Evolutionary conservation across 2,329 filamentous ascomycete genomes (phyloP).

Genomic region (Biscogniauxia mediterranea): DNA sequence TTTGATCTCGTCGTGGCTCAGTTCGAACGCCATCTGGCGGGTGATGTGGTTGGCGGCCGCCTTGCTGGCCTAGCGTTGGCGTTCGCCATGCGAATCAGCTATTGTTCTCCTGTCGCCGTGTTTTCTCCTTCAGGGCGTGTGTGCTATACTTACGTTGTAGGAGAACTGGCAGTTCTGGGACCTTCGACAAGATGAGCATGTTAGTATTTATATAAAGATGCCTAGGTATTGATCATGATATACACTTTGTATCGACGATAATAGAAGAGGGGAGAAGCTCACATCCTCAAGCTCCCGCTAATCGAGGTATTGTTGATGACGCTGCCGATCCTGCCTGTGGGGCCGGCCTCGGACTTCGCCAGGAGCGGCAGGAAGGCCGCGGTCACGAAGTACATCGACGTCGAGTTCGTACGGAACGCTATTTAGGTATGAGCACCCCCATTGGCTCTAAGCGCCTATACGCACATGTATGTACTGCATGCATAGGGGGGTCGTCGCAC

Average conservation of each 20-base stretch:
- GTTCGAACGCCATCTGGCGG: constrained; percentile 27
- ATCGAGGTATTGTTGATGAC: constrained; percentile 55
- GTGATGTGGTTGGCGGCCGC: constrained; percentile 26
- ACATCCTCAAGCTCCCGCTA: constrained; percentile 47
- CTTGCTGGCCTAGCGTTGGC: constrained; percentile 22
- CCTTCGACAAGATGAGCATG: constrained; percentile 9
- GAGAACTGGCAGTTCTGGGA: constrained; percentile 25
- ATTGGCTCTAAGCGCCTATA: too few relatives aligned
- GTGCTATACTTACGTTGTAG: constrained; percentile 24
- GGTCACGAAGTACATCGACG: constrained; percentile 50
- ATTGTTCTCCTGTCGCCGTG: too few relatives aligned
- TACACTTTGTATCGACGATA: too few relatives aligned
- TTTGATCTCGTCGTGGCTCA: constrained; percentile 28
- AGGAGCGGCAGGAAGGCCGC: constrained; percentile 55
- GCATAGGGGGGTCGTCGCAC: neutral
- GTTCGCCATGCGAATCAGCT: neutral
- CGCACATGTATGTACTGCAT: neutral
- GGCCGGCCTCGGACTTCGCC: constrained; percentile 44
- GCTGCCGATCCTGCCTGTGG: constrained; percentile 46
- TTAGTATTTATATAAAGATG: too few relatives aligned
- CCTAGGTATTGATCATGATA: too few relatives aligned
- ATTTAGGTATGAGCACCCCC: neutral
- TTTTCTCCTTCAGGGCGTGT: neutral
- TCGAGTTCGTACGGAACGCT: constrained; percentile 50
- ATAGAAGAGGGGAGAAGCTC: constrained; percentile 1